Conservation (phyloP, 306 rosid species). For the Erythrophleum fordii region DNA sequence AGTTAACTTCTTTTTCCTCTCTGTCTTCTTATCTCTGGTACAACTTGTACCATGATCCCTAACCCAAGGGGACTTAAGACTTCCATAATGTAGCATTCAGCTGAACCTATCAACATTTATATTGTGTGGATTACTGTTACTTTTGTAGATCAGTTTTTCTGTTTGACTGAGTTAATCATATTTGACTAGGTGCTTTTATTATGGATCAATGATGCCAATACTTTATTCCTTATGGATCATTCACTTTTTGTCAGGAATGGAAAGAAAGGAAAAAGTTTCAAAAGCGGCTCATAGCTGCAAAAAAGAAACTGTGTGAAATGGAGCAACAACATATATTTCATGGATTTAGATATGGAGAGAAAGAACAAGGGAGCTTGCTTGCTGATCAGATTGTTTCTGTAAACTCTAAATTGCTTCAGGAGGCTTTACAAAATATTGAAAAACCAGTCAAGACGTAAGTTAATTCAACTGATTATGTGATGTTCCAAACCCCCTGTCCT, state of each 20-base stretch:
- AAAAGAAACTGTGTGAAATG: slow-evolving; percentile 85
- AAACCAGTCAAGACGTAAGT: slow-evolving; percentile 65
- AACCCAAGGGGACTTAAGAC: not conserved
- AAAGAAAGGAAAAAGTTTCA: slow-evolving; percentile 84
- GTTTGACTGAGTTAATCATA: not conserved
- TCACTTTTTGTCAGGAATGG: slow-evolving; percentile 77
- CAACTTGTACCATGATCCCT: too few relatives aligned
- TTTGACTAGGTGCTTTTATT: slow-evolving; percentile 17
- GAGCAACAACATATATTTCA: slow-evolving; percentile 83
- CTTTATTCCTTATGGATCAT: slow-evolving; percentile 20
- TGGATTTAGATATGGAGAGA: slow-evolving; percentile 83
- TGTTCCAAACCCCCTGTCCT: slow-evolving; percentile 17
- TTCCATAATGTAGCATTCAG: slow-evolving; percentile 21
- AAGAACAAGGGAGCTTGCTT: slow-evolving; percentile 76
- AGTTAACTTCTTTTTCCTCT: too few relatives aligned
- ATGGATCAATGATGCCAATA: slow-evolving; percentile 17
- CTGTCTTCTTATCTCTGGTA: too few relatives aligned
- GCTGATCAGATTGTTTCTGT: slow-evolving; percentile 79
- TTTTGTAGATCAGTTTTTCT: slow-evolving; percentile 18
- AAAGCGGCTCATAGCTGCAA: slow-evolving; percentile 82
- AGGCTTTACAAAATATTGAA: slow-evolving; percentile 61
- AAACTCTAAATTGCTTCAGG: slow-evolving; percentile 71
- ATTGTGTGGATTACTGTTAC: slow-evolving; percentile 22
- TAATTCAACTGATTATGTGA: slow-evolving; percentile 27
- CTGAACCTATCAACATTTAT: not conserved